phyloP scores from a whole-genome alignment of 78 protist species.

The Guillardia theta region DNA sequence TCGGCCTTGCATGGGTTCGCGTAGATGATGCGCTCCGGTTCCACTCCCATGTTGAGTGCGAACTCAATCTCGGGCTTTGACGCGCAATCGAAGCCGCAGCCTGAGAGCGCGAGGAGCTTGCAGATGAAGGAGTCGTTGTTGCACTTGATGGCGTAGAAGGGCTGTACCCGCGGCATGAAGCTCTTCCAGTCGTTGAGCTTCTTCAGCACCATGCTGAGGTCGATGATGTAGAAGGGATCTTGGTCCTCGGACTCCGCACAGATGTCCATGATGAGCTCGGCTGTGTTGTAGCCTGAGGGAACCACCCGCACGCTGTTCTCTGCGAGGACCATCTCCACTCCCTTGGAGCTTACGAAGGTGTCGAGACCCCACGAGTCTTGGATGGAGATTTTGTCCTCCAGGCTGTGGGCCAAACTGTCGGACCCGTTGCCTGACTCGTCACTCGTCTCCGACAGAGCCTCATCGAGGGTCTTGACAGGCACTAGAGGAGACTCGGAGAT shows the following conservation, averaged over 20 bases:
- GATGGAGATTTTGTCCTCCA: too few species aligned
- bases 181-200: slow-evolving; percentile 16
- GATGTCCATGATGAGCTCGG: not conserved
- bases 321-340: too few species aligned
- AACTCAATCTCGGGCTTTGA: slow-evolving; percentile 44
- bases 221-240: slow-evolving; percentile 24
- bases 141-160: slow-evolving; percentile 66
- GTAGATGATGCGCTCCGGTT: slow-evolving; percentile 41
- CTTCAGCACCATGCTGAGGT: not conserved
- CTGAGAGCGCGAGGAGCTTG: not conserved
- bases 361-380: too few species aligned
- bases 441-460: too few species aligned
- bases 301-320: too few species aligned
- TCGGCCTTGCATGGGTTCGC: slow-evolving; percentile 67
- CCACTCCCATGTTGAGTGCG: slow-evolving; percentile 21
- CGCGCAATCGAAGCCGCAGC: slow-evolving; percentile 64
- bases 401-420: too few species aligned
- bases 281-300: not conserved
- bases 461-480: too few species aligned
- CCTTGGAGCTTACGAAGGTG: too few species aligned
- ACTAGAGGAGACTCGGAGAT: too few species aligned
- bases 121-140: slow-evolving; percentile 34
- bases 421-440: too few species aligned
- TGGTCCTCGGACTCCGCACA: not conserved
- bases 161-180: slow-evolving; percentile 41